These are phyloP conservation scores for Phytophthora tubulina DNA, from an alignment of 352 stramenopile species.

Conservation along the genomic window DNA sequence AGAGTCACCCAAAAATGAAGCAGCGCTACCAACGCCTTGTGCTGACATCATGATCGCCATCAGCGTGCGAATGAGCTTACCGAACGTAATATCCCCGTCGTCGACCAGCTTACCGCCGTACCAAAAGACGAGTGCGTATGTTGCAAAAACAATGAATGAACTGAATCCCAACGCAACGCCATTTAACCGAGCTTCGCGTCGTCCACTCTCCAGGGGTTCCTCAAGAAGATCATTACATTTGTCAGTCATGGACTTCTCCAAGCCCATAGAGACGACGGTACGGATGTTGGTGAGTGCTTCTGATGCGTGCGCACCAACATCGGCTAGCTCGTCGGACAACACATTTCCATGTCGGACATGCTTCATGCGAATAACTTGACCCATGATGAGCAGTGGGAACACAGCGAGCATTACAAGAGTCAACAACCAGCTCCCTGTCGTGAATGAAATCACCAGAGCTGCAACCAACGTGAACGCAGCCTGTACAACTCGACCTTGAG, in stretches of 20 bases:
- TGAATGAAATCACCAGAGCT: slow-evolving; percentile 67
- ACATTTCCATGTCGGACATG: slow-evolving; percentile 39
- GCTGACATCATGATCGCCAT: slow-evolving; percentile 61
- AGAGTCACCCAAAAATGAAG: slow-evolving; percentile 41
- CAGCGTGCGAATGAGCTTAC: slow-evolving; percentile 44
- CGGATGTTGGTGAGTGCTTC: slow-evolving; percentile 58
- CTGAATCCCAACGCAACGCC: slow-evolving; percentile 62
- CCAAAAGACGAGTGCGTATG: slow-evolving; percentile 69
- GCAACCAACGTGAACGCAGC: slow-evolving; percentile 55
- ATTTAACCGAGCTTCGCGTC: slow-evolving; percentile 42
- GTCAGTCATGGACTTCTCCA: slow-evolving; percentile 33
- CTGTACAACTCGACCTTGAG: slow-evolving; percentile 54
- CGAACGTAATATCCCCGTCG: slow-evolving; percentile 40
- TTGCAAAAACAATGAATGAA: slow-evolving; percentile 32
- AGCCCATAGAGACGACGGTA: slow-evolving; percentile 51
- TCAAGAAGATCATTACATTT: slow-evolving; percentile 40
- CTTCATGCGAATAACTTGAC: slow-evolving; percentile 38
- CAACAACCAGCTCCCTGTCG: slow-evolving; percentile 14
- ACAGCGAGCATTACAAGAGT: slow-evolving; percentile 67
- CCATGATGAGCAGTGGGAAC: slow-evolving; percentile 65
- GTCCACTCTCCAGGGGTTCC: slow-evolving; percentile 34
- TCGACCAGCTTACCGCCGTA: slow-evolving; percentile 60
- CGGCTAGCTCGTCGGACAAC: slow-evolving; percentile 35
- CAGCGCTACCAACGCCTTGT: slow-evolving; percentile 36
- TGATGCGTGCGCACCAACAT: slow-evolving; percentile 52